Percentiles rank a stretch among this genome's conserved stretches.
These are phyloP conservation scores for Phaeosphaeriaceae sp. DNA, from an alignment of 2,329 filamentous ascomycete species.

Conservation along the genomic window DNA sequence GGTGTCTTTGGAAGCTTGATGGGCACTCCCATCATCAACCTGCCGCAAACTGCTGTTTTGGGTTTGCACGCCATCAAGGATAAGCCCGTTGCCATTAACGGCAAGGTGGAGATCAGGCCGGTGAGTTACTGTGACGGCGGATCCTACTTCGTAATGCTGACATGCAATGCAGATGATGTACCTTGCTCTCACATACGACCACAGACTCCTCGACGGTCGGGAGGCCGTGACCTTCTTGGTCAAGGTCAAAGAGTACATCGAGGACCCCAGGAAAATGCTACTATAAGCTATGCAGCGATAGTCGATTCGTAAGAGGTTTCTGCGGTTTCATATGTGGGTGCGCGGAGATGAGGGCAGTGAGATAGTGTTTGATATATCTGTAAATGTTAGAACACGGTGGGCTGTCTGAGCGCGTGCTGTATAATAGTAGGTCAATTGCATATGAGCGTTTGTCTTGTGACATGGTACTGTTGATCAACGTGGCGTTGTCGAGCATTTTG, in stretches of 20 bases:
- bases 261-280: conserved; percentile 93
- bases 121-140: conserved; percentile 47
- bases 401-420: background rate
- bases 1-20: conserved; percentile 97
- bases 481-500: background rate
- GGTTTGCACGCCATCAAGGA: conserved; percentile 98
- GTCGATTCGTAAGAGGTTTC: background rate
- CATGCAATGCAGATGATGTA: conserved; percentile 81
- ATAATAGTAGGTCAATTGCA: conserved; percentile 8
- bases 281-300: conserved; percentile 48
- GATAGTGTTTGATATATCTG: background rate
- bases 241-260: conserved; percentile 96
- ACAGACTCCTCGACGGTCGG: conserved; percentile 91
- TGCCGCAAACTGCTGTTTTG: conserved; percentile 89
- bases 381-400: conserved; percentile 2
- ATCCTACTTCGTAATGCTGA: conserved; percentile 12
- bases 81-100: conserved; percentile 84
- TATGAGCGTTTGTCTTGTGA: conserved; percentile 7
- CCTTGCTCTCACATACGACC: conserved; percentile 95
- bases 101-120: conserved; percentile 91
- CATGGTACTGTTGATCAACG: background rate
- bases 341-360: background rate
- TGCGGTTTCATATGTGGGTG: conserved; percentile 3
- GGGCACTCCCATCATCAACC: conserved; percentile 98
- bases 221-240: conserved; percentile 96